Conservation (phyloP, 768 basidiomycete genomes). For the Phlebiopsis gigantea region DNA sequence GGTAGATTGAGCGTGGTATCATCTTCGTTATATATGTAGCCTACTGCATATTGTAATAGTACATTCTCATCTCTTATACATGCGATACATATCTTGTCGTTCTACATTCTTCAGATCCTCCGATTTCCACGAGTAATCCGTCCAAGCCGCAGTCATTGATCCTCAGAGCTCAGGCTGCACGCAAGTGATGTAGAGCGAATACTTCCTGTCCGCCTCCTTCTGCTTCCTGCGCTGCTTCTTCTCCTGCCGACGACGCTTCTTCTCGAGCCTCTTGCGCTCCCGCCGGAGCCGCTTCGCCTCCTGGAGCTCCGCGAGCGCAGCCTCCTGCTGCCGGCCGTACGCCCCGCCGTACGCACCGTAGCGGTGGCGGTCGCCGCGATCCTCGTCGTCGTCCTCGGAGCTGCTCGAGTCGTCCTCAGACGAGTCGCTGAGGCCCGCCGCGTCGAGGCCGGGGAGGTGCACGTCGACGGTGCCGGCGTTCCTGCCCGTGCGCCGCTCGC, state of each 20-base stretch:
- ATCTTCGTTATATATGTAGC: not conserved
- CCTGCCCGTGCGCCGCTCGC: constrained; percentile 69
- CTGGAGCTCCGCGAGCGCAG: constrained; percentile 33
- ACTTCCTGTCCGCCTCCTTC: constrained; percentile 56
- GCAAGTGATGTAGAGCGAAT: constrained; percentile 58
- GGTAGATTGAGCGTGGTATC: constrained; percentile 21
- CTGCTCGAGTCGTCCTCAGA: constrained; percentile 36
- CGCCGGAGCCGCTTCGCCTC: constrained; percentile 49
- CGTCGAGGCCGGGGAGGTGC: constrained; percentile 40
- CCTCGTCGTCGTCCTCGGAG: constrained; percentile 29
- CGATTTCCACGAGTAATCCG: not conserved
- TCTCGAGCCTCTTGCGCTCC: constrained; percentile 51
- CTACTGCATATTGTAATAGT: constrained; percentile 12
- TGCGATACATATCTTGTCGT: not conserved
- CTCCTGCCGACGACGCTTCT: constrained; percentile 56
- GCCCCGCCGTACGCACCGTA: constrained; percentile 29
- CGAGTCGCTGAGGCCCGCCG: constrained; percentile 32
- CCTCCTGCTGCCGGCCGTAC: constrained; percentile 38
- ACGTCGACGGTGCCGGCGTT: constrained; percentile 49
- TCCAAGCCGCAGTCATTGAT: not conserved
- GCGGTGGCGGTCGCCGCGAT: constrained; percentile 30
- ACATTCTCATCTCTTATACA: constrained; percentile 3
- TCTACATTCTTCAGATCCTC: not conserved
- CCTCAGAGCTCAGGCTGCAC: constrained; percentile 25
- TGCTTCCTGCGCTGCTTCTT: constrained; percentile 57